phyloP scores from a whole-genome alignment of 2,329 filamentous ascomycete species.

The Xylaria digitata region DNA sequence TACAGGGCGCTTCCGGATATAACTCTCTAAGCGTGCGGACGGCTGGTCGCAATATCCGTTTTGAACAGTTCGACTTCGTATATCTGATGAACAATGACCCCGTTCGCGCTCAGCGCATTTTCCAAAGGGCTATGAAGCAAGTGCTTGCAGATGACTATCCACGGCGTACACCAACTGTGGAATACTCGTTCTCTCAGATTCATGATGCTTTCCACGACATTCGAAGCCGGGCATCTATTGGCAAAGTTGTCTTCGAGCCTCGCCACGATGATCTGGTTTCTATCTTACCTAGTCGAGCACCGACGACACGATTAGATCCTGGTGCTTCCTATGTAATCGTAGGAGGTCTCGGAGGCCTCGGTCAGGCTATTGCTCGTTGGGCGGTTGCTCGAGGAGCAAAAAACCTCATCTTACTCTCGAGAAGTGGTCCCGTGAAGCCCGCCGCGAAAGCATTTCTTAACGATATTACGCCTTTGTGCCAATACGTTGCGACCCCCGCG shows the following conservation, averaged over 20 bases:
- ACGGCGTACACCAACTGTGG: constrained; percentile 17
- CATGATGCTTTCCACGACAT: constrained; percentile 41
- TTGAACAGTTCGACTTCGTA: constrained; percentile 36
- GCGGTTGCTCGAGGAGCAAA: constrained; percentile 26
- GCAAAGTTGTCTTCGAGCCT: constrained; percentile 40
- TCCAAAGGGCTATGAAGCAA: constrained; percentile 34
- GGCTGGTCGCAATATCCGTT: constrained; percentile 35
- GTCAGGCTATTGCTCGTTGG: constrained; percentile 37
- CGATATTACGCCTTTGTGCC: constrained; percentile 42
- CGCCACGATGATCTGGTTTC: constrained; percentile 36
- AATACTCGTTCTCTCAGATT: constrained; percentile 33
- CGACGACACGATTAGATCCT: constrained; percentile 30
- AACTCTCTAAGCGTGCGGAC: constrained; percentile 26
- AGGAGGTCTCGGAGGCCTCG: constrained; percentile 49
- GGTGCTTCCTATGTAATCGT: constrained; percentile 45
- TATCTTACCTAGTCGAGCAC: constrained; percentile 33
- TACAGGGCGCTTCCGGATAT: constrained; percentile 31
- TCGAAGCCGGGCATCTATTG: constrained; percentile 35
- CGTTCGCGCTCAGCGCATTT: constrained; percentile 32
- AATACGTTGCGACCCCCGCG: constrained; percentile 43
- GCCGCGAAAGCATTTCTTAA: constrained; percentile 36
- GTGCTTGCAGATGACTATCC: constrained; percentile 9
- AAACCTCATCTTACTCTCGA: constrained; percentile 33
- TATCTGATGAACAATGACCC: constrained; percentile 31
- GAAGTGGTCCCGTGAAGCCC: constrained; percentile 31